Base-by-base conservation (phyloP, 2,329 filamentous ascomycete species). In the Colletotrichum melonis region DNA sequence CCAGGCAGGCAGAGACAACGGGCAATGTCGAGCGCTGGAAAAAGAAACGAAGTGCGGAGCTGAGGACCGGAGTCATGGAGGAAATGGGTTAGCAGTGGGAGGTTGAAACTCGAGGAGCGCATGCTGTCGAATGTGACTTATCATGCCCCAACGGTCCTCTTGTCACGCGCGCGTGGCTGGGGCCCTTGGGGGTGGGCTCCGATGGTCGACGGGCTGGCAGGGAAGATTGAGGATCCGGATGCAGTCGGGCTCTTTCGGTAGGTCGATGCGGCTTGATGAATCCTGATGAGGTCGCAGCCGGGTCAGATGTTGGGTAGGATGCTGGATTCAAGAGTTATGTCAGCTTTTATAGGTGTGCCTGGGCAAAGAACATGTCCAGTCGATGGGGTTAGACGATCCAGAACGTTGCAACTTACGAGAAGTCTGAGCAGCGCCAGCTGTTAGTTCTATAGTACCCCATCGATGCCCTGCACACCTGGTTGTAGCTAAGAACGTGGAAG, bases 151-250 rank as follows among this genome's bases (percentile, higher is more conserved):
- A 65, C 46, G 54, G 32, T 28, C 38, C 63, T 46, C 49, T 28
- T 49, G 60, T 70, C 70, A 70, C 70, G 67, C 70, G 60, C 42
- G 60, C 67, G 70, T 60, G 66, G 58, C 70, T 73, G 67, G 66
- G 38, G 38, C 38, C 38, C 38, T 42, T 42, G 38, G 56, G 30
- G 54, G 66, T 59, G 58, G 66, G 55, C 35, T 68, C 32, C 16
- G 32, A 63, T 32, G 58, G 58, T 24, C 63, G 58, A 72, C 30
- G 52, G 26, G 64, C 52, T 62, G 38, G 59, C 22, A 30, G 66
- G 59, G 30, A 22, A 30, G 19, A 55, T 64, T 38, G 58, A 46
- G 66, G 54, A 70, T 65, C 28, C 19, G 26, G 14, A 59, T 16
- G 63, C 32, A 46, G 52, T 26, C 35, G 54, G 24, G 49, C 52